Evolutionary conservation across 192 early-diverging fungal species (phyloP).

Genomic region (Coemansia javaensis): DNA sequence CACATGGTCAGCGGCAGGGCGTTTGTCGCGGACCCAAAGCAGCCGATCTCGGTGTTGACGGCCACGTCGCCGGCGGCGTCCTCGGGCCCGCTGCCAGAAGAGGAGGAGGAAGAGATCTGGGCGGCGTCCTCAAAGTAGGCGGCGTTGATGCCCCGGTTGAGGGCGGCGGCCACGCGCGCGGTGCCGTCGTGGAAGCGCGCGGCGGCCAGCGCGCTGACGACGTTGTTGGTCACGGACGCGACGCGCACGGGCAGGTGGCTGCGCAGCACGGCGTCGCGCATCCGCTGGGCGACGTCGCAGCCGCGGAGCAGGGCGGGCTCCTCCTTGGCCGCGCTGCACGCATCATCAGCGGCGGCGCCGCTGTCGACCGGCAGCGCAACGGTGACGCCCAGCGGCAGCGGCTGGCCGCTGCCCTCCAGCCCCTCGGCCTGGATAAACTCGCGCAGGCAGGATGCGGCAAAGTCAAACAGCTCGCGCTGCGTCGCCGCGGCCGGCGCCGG

Average conservation of each 20-base stretch:
- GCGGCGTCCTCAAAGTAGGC: conserved; percentile 87
- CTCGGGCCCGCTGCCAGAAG: too few relatives aligned
- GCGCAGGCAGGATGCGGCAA: conserved; percentile 76
- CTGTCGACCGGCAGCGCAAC: conserved; percentile 81
- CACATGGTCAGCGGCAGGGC: conserved; percentile 75
- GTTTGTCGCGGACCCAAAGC: conserved; percentile 61
- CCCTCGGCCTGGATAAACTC: conserved; percentile 56
- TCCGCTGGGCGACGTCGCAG: conserved; percentile 66
- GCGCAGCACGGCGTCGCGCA: conserved; percentile 67
- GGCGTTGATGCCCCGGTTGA: conserved; percentile 90
- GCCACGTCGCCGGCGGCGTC: conserved; percentile 58
- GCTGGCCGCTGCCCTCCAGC: background rate
- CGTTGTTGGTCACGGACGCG: conserved; percentile 88
- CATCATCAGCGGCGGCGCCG: too few relatives aligned
- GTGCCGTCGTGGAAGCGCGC: conserved; percentile 71
- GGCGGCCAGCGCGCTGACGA: conserved; percentile 82
- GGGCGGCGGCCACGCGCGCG: conserved; percentile 74
- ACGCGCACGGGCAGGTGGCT: conserved; percentile 73
- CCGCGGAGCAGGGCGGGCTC: conserved; percentile 56
- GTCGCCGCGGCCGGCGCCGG: conserved; percentile 45
- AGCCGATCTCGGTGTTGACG: conserved; percentile 93
- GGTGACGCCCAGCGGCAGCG: conserved; percentile 69
- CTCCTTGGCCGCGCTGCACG: conserved; percentile 45
- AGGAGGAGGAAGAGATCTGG: too few relatives aligned
- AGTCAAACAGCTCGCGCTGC: conserved; percentile 57